phyloP scores from a whole-genome alignment of 1,284 basidiomycete species.

The Cryptococcus sp. region DNA sequence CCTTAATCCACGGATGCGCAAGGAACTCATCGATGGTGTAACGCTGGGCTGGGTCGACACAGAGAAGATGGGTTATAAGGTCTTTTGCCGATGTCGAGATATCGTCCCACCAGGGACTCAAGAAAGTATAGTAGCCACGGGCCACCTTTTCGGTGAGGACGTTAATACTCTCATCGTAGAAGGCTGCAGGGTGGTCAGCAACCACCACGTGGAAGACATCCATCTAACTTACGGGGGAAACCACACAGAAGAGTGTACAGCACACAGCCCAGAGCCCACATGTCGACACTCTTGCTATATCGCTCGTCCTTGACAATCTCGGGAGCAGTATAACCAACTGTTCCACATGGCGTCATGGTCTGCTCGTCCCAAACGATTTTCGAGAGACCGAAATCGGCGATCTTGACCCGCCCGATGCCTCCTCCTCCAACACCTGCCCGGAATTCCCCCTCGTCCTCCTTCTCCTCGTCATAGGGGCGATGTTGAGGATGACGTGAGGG shows the following conservation, averaged over 20 bases:
- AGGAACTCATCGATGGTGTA: slow-evolving; percentile 99
- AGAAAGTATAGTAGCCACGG: slow-evolving; percentile 94
- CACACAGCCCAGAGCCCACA: slow-evolving; percentile 99
- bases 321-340: slow-evolving; percentile 98
- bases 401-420: slow-evolving; percentile 96
- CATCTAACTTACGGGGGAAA: slow-evolving; percentile 66
- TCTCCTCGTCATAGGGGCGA: slow-evolving; percentile 95
- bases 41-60: slow-evolving; percentile 91
- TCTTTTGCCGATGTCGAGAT: slow-evolving; percentile 89
- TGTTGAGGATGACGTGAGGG: slow-evolving; percentile 76
- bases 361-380: slow-evolving; percentile 99
- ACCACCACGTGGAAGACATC: background rate
- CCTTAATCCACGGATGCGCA: slow-evolving; percentile 81
- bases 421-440: slow-evolving; percentile 88
- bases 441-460: slow-evolving; percentile 98
- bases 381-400: slow-evolving; percentile 96
- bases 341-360: slow-evolving; percentile 99
- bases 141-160: slow-evolving; percentile 99
- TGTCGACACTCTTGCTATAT: slow-evolving; percentile 97
- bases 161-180: slow-evolving; percentile 99
- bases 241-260: slow-evolving; percentile 98
- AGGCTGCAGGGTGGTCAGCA: slow-evolving; percentile 57
- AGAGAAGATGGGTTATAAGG: slow-evolving; percentile 89
- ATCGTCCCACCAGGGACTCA: slow-evolving; percentile 99
- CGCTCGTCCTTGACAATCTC: slow-evolving; percentile 99